Conservation (phyloP, 2,329 filamentous ascomycete genomes). For the Diaporthe sp. region DNA sequence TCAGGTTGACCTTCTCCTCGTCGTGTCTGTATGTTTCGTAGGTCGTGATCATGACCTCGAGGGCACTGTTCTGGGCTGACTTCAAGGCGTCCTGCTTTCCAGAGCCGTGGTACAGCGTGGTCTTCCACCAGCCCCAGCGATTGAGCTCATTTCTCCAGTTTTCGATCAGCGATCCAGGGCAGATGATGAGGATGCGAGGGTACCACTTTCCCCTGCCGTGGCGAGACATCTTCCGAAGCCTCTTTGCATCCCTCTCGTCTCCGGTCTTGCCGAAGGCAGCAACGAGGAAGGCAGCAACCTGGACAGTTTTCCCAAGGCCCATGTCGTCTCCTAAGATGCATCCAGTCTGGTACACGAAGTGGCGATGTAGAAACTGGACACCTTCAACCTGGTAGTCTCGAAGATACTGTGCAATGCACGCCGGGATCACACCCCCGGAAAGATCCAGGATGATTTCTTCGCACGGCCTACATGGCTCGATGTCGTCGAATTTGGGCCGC, state of each 20-base stretch:
- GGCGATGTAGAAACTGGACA: conserved; percentile 84
- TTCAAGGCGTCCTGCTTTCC: conserved; percentile 76
- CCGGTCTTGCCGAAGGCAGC: conserved; percentile 95
- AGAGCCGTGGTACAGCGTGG: conserved; percentile 82
- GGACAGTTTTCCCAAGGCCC: conserved; percentile 96
- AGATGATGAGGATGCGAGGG: conserved; percentile 84
- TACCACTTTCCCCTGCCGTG: conserved; percentile 74
- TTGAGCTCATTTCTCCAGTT: conserved; percentile 92
- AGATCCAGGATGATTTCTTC: conserved; percentile 79
- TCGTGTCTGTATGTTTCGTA: conserved; percentile 90
- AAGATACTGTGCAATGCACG: conserved; percentile 89
- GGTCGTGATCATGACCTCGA: conserved; percentile 95
- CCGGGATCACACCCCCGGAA: conserved; percentile 85
- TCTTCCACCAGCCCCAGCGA: conserved; percentile 96
- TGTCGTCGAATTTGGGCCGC: conserved; percentile 73
- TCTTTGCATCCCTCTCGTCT: conserved; percentile 84
- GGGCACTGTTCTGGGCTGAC: conserved; percentile 77
- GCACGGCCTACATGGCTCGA: conserved; percentile 76
- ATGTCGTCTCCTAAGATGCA: conserved; percentile 96
- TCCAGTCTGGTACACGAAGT: conserved; percentile 91
- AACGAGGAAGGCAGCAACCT: conserved; percentile 92
- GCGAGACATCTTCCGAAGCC: conserved; percentile 87
- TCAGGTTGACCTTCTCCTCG: conserved; percentile 78
- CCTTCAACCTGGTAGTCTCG: conserved; percentile 92
- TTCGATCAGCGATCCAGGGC: conserved; percentile 85